Conservation (phyloP, 306 rosid species). For the Vigna angularis region DNA sequence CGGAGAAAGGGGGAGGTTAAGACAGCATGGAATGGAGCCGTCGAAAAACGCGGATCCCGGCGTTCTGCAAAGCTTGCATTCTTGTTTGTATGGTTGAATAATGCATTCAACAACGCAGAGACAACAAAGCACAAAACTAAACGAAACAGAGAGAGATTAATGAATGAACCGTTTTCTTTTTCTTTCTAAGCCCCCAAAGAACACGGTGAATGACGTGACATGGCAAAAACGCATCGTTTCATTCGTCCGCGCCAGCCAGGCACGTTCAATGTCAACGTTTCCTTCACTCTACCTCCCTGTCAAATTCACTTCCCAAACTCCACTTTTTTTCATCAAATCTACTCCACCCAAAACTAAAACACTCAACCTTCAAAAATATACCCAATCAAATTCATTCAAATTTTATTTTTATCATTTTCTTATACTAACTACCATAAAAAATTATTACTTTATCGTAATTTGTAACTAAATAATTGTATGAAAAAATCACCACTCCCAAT, state of each 20-base stretch:
- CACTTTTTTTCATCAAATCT: too few species aligned
- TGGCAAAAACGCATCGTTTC: slow-evolving; percentile 47
- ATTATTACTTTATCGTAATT: too few species aligned
- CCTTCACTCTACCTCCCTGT: neutral
- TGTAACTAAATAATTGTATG: too few species aligned
- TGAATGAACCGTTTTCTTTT: slow-evolving; percentile 19
- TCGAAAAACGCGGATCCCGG: slow-evolving; percentile 79
- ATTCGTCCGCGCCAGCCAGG: slow-evolving; percentile 46
- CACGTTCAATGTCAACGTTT: slow-evolving; percentile 16
- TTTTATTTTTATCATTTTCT: too few species aligned
- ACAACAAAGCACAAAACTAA: slow-evolving; percentile 38
- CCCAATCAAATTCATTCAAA: too few species aligned
- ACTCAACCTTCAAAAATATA: too few species aligned
- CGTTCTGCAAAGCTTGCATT: slow-evolving; percentile 61
- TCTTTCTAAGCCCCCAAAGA: slow-evolving; percentile 14
- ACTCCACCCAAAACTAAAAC: too few species aligned
- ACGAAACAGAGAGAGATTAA: neutral
- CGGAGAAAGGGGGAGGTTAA: slow-evolving; percentile 3
- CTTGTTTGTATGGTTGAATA: slow-evolving; percentile 26
- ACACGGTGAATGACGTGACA: slow-evolving; percentile 46
- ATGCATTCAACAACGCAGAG: neutral
- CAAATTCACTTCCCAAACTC: neutral
- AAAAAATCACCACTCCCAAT: too few species aligned
- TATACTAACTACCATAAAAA: too few species aligned
- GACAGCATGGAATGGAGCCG: slow-evolving; percentile 43